A percentile compares a stretch with the other conserved stretches of the same genome.
Evolutionary conservation across 306 rosid genomes (phyloP).

Genomic region (Dalbergia oliveri): DNA sequence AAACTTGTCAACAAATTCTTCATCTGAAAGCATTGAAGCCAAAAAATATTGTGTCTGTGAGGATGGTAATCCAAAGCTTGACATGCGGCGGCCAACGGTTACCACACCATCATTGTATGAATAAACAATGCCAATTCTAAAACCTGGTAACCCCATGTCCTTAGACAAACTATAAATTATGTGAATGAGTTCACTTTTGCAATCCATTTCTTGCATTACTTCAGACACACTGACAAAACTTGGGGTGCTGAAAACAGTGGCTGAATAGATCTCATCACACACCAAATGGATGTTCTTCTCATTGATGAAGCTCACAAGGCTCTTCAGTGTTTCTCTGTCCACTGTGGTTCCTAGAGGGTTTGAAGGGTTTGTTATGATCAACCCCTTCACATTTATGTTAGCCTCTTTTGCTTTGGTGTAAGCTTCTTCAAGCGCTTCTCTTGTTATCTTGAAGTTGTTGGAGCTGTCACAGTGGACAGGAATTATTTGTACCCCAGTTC

Average conservation of each 20-base stretch:
- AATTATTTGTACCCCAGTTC: conserved; percentile 71
- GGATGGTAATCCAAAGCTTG: conserved; percentile 87
- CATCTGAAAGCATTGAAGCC: conserved; percentile 70
- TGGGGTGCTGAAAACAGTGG: conserved; percentile 66
- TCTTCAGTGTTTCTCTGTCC: conserved; percentile 65
- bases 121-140: conserved; percentile 85
- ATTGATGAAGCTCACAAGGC: conserved; percentile 67
- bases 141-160: conserved; percentile 92
- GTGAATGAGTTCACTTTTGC: conserved; percentile 75
- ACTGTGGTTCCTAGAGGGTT: conserved; percentile 81
- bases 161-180: conserved; percentile 81
- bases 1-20: conserved; percentile 55
- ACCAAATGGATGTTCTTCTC: conserved; percentile 82
- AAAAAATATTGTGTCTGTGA: conserved; percentile 80
- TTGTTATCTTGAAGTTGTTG: conserved; percentile 74
- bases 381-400: conserved; percentile 72
- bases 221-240: conserved; percentile 67
- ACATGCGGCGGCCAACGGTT: conserved; percentile 69
- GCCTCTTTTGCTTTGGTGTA: conserved; percentile 59
- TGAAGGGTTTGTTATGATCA: conserved; percentile 89
- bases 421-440: conserved; percentile 74
- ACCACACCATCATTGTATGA: conserved; percentile 80
- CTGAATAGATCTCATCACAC: conserved; percentile 88
- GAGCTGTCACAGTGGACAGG: conserved; percentile 77
- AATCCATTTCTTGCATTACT: conserved; percentile 58